Evolutionary conservation across 2,329 filamentous ascomycete species (phyloP), one percentile per base, ranked within the genome.

Genomic region (Myriosclerotinia curreyana): DNA sequence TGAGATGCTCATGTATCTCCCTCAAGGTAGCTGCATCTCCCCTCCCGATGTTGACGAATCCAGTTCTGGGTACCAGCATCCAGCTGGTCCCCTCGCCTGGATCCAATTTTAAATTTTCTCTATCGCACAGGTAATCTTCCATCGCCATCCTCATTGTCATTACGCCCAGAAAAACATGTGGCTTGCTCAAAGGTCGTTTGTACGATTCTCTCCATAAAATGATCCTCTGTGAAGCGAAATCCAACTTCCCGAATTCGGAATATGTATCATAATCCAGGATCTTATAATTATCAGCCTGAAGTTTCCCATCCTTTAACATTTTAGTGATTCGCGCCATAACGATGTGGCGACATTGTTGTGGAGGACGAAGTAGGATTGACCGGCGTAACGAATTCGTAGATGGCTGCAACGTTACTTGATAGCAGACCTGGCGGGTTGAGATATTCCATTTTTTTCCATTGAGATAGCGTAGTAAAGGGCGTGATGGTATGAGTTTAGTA

Each of bases 271-370:
- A 59, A 49, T 48, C 28, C 44, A 59, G 2, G n/a, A 59, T 36
- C 15, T 59, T 59, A 49, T 59, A 42, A 15, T 49, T 48, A 28
- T 59, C 55, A 36, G 28, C n/a, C 31, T 38, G n/a, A n/a, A n/a
- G n/a, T 28, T 12, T 48, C 5, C 1, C 3, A 1, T 1, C 11
- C n/a, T 22, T 17, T 25, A 17, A 12, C 12, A 2, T 48, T 25
- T 59, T 28, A 8, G 31, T 14, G 15, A 59, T 38, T 25, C 42
- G 42, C 3, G 55, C 17, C 31, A 59, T 12, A 42, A 36, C 2
- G 25, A 59, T 59, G 14, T 36, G 44, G 14, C 55, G 42, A 59
- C 55, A 59, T 59, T 59, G 55, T 12, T 59, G 55, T 48, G 55
- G n/a, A 49, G n/a, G 28, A 22, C 28, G 55, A 48, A 48, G 44